These are phyloP conservation scores for Bipolaris gigantea DNA, from an alignment of 2,329 filamentous ascomycete genomes.

Conservation along the genomic window DNA sequence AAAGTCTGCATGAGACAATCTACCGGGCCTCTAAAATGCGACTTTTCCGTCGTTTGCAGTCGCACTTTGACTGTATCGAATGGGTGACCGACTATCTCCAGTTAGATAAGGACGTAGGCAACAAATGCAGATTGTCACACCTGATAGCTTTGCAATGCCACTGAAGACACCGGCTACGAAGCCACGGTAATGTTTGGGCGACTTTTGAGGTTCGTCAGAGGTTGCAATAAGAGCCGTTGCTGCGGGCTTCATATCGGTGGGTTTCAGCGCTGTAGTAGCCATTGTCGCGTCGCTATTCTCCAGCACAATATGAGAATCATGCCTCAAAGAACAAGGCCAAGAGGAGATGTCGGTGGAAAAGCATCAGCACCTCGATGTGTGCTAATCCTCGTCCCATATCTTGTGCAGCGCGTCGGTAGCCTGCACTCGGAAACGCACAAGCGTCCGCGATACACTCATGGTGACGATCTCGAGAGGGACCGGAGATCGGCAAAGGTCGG, in stretches of 20 bases:
- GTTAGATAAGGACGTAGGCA: slow-evolving; percentile 16
- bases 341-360: not conserved
- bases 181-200: slow-evolving; percentile 76
- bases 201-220: slow-evolving; percentile 31
- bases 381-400: not conserved
- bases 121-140: slow-evolving; percentile 53
- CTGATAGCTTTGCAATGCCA: slow-evolving; percentile 84
- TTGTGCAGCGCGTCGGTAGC: slow-evolving; percentile 2
- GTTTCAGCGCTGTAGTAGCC: slow-evolving; percentile 42
- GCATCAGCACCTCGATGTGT: not conserved
- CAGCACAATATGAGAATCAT: slow-evolving; percentile 23
- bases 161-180: slow-evolving; percentile 97
- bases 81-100: slow-evolving; percentile 60
- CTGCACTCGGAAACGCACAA: slow-evolving; percentile 35
- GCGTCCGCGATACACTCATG: slow-evolving; percentile 34
- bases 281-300: slow-evolving; percentile 27
- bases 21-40: slow-evolving; percentile 81
- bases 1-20: slow-evolving; percentile 85
- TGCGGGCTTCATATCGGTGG: slow-evolving; percentile 26
- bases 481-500: slow-evolving; percentile 29
- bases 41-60: slow-evolving; percentile 77
- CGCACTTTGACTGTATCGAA: slow-evolving; percentile 98
- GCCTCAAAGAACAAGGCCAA: slow-evolving; percentile 9
- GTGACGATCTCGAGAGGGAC: slow-evolving; percentile 36
- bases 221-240: slow-evolving; percentile 31